Evolutionary conservation across 345 rosid genomes (phyloP), one percentile per base, ranked within the genome.

Genomic region (Cochlearia excelsa): DNA sequence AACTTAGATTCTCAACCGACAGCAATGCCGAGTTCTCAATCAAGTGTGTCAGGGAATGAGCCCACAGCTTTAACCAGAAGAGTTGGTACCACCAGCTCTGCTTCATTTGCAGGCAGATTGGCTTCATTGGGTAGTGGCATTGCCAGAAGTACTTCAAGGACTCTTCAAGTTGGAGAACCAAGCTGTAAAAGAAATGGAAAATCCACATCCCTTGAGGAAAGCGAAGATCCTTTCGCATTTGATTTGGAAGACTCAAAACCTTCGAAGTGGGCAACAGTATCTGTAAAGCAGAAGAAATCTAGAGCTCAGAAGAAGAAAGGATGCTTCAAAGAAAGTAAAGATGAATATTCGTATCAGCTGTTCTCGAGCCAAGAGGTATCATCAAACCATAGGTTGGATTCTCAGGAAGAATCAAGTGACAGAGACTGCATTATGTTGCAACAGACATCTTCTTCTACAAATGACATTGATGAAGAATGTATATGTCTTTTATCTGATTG

Each of bases 181-280:
- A 78, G 68, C 56, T 57, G 59, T 74, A 62, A 55, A 65, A 82
- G 63, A 66, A 77, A 60, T 62, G 65, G 51, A 27, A 67, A 57
- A 50, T 69, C 37, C 66, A 80, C 81, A 35, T 41, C 54, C 62
- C 74, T 71, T 23, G 88, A 78, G 61, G 80, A 82, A 54, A 61
- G 74, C 53, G 72, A 87, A 71, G 99, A 90, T 77, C 97, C 99
- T 56, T 94, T 40, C 65, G 93, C 99, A 54, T 94, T 94, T 75
- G 93, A 81, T 80, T 88, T 81, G 57, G 93, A 81, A 62, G 99
- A 83, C 50, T 77, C 82, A 70, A 75, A 70, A 66, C 97, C 92
- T 44, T 84, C 97, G 8, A 94, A 94, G 52, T 94, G 99, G 99
- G 97, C 87, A 41, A 55, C 80, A 42, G 75, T 77, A 6, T 82